phyloP scores from a whole-genome alignment of 306 rosid species.

The Quillaja saponaria region DNA sequence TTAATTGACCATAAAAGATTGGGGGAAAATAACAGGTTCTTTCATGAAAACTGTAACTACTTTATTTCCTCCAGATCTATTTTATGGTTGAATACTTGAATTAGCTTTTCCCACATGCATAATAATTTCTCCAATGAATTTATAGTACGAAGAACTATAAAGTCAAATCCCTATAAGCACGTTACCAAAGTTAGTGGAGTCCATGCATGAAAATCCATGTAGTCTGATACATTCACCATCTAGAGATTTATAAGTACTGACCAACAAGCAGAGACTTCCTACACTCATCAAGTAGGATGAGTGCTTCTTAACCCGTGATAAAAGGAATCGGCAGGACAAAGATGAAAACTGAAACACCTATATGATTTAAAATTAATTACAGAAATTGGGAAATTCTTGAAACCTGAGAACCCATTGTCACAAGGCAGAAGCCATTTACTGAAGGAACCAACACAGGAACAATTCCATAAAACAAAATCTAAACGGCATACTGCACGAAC shows the following conservation, averaged over 20 bases:
- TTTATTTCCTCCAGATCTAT: slow-evolving; percentile 13
- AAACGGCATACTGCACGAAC: slow-evolving; percentile 60
- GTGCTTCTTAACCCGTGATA: slow-evolving; percentile 84
- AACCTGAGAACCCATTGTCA: slow-evolving; percentile 99
- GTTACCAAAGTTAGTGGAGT: slow-evolving; percentile 79
- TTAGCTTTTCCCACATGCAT: slow-evolving; percentile 20
- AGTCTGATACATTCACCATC: slow-evolving; percentile 83
- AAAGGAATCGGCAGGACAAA: slow-evolving; percentile 25
- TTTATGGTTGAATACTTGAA: slow-evolving; percentile 5
- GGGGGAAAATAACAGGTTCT: background rate
- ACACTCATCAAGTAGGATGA: slow-evolving; percentile 94
- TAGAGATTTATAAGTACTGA: slow-evolving; percentile 79
- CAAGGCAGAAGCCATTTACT: slow-evolving; percentile 80
- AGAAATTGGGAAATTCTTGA: slow-evolving; percentile 29
- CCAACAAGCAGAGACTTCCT: slow-evolving; percentile 78
- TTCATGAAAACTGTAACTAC: slow-evolving; percentile 8
- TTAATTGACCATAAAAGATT: background rate
- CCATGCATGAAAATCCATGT: slow-evolving; percentile 84
- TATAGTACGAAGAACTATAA: slow-evolving; percentile 11
- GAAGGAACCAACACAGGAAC: slow-evolving; percentile 89
- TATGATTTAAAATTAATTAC: slow-evolving; percentile 8
- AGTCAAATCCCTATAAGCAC: slow-evolving; percentile 26
- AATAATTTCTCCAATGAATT: slow-evolving; percentile 11
- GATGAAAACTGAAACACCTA: slow-evolving; percentile 10
- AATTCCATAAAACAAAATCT: slow-evolving; percentile 76